Evolutionary conservation across 139 green algal genomes (phyloP).

Genomic region (Desmodesmus armatus): DNA sequence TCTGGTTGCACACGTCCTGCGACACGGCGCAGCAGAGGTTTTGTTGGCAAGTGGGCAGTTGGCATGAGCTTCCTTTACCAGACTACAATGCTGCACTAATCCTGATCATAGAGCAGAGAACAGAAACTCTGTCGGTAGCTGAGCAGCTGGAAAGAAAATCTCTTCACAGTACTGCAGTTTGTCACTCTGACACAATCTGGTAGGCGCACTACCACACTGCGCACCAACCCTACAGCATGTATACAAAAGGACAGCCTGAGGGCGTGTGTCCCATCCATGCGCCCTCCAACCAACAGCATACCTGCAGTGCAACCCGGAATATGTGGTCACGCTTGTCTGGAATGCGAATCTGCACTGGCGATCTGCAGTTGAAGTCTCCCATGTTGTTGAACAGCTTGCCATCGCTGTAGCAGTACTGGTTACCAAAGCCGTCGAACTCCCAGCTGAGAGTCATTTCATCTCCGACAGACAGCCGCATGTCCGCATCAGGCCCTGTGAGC

Average conservation of each 20-base stretch:
- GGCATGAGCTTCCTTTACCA: too few species aligned
- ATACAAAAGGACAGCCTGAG: neutral
- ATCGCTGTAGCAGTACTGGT: constrained; percentile 31
- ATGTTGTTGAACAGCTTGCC: constrained; percentile 3
- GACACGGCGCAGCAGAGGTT: too few species aligned
- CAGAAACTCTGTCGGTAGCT: neutral
- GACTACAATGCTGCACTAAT: too few species aligned
- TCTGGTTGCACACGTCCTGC: constrained; percentile 42
- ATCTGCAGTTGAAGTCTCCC: constrained; percentile 10
- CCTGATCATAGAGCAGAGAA: too few species aligned
- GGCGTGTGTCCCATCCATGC: neutral
- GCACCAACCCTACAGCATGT: neutral
- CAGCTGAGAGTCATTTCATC: constrained; percentile 31
- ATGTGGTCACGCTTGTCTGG: constrained; percentile 38
- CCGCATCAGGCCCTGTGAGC: neutral
- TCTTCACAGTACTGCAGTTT: neutral
- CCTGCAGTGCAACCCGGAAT: constrained; percentile 17
- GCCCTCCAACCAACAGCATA: neutral
- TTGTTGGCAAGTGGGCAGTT: neutral
- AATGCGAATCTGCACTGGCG: constrained; percentile 12
- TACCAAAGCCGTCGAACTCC: constrained; percentile 47
- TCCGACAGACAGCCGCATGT: neutral
- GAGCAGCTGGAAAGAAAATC: neutral
- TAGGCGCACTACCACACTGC: neutral
- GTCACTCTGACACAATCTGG: neutral